Evolutionary conservation across 345 rosid species (phyloP), one percentile per base, ranked within the genome.

Genomic region (Salix viminalis): DNA sequence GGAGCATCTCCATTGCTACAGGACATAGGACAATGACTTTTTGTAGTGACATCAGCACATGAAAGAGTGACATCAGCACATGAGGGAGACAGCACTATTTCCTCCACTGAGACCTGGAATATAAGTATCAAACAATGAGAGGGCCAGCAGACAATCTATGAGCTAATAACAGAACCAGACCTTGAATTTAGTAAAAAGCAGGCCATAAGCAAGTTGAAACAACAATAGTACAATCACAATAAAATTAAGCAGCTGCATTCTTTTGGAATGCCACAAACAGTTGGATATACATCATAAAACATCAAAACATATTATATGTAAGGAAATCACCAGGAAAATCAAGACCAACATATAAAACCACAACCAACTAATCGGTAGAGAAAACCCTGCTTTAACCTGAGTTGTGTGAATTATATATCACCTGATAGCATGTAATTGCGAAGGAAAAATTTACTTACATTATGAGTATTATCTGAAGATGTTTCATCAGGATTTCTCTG

Each of bases 21-120:
- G 81, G 88, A 83, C 75, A 80, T 50, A 67, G 83, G 58, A 83
- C 70, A n/a, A 28, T 78, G 75, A 64, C 77, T 71, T 65, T 61
- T 78, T 69, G 64, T 46, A 71, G 76, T 70, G 62, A 32, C 23
- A 76, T 75, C 79, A 67, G 58, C 41, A 68, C 58, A 86, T 23
- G 86, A 71, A 82, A 83, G 80, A 69, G 62, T 72, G 56, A 32
- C 23, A 76, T 75, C 79, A 67, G 58, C 41, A 68, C 58, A 86
- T 23, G 86, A 71, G 81, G 84, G 80, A 69, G 62, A 78, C 36
- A 78, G 58, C n/a, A 1, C 81, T 5, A 64, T 79, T 54, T 80
- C 75, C 74, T 67, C 85, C 56, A 65, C 76, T 73, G 85, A 76
- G 50, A 78, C 91, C 91, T 87, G 77, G 70, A 84, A 70, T 36